phyloP scores from a whole-genome alignment of 2,329 filamentous ascomycete species.

The Nemania sp. region DNA sequence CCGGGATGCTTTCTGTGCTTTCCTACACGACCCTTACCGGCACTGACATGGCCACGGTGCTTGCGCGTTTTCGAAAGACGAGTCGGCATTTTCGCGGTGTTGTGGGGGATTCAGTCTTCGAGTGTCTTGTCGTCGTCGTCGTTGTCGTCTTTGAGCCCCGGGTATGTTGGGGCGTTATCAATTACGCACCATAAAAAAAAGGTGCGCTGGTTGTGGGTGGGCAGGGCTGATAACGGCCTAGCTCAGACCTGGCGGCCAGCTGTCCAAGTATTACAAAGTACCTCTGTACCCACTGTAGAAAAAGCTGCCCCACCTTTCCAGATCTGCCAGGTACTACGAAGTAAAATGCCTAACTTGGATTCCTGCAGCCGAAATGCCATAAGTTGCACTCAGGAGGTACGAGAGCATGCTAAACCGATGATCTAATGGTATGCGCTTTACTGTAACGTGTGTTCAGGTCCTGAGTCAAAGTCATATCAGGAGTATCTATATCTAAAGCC shows the following conservation, averaged over 20 bases:
- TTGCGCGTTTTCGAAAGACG: slow-evolving; percentile 30
- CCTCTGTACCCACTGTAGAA: too few relatives aligned
- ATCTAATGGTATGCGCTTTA: too few relatives aligned
- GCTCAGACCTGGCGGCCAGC: slow-evolving; percentile 15
- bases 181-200: slow-evolving; percentile 27
- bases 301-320: not conserved
- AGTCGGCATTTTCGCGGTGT: slow-evolving; percentile 29
- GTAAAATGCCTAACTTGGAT: too few relatives aligned
- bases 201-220: slow-evolving; percentile 26
- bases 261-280: too few relatives aligned
- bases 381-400: too few relatives aligned
- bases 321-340: too few relatives aligned
- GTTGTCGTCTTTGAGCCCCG: slow-evolving; percentile 22
- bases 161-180: slow-evolving; percentile 23
- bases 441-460: too few relatives aligned
- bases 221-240: slow-evolving; percentile 26
- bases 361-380: too few relatives aligned
- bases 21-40: slow-evolving; percentile 97
- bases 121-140: slow-evolving; percentile 27
- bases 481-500: too few relatives aligned
- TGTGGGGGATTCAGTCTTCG: slow-evolving; percentile 16
- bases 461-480: too few relatives aligned
- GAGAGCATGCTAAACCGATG: too few relatives aligned
- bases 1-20: slow-evolving; percentile 95
- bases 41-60: slow-evolving; percentile 90